A percentile compares a stretch with the other conserved stretches of the same genome.
These are phyloP conservation scores for Mimosa bimucronata DNA, from an alignment of 306 rosid species.

Conservation along the genomic window DNA sequence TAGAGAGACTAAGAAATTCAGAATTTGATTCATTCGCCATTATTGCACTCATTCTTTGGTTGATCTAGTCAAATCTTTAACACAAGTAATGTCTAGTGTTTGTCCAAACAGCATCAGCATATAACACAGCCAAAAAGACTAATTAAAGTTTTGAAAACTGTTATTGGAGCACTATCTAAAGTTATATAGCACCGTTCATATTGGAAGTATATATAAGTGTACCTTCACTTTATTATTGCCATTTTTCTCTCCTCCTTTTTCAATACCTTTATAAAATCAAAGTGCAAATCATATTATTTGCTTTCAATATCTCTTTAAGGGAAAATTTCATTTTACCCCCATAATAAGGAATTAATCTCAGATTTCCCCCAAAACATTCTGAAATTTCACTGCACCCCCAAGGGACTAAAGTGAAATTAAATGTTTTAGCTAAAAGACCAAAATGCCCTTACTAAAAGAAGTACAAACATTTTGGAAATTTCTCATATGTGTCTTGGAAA, in stretches of 20 bases:
- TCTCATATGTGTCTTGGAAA: too few relatives aligned
- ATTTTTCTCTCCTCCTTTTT: slow-evolving; percentile 6
- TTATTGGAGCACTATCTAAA: slow-evolving; percentile 19
- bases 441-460: too few relatives aligned
- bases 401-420: too few relatives aligned
- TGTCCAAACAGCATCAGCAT: slow-evolving; percentile 33
- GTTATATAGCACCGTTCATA: slow-evolving; percentile 11
- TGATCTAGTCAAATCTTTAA: neutral
- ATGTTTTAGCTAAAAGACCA: too few relatives aligned
- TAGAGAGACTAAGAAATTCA: neutral
- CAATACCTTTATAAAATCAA: neutral
- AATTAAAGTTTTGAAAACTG: neutral
- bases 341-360: too few relatives aligned
- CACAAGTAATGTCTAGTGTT: neutral
- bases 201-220: neutral
- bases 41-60: neutral
- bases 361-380: too few relatives aligned
- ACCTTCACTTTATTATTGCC: slow-evolving; percentile 5
- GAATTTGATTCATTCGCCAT: neutral
- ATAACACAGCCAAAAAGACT: neutral
- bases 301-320: slow-evolving; percentile 21
- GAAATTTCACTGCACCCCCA: too few relatives aligned
- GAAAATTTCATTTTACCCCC: too few relatives aligned
- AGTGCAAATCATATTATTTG: slow-evolving; percentile 18
- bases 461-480: too few relatives aligned